A percentile compares a stretch with the other conserved stretches of the same genome.
Evolutionary conservation across 2,329 filamentous ascomycete genomes (phyloP).

Genomic region (Cytospora mali): DNA sequence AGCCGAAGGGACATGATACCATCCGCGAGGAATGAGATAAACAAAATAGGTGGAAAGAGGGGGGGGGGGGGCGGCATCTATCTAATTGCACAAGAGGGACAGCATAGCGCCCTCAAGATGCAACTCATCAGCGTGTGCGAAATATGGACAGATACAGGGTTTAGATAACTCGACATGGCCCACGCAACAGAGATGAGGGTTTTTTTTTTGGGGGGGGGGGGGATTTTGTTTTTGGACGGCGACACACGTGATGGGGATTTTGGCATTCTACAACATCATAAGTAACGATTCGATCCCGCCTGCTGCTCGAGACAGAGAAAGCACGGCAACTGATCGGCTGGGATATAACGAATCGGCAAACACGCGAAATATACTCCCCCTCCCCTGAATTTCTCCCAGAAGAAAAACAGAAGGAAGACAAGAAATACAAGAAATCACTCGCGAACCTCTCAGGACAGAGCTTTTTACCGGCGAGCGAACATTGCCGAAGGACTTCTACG

Average conservation of each 20-base stretch:
- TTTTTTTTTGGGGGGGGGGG: too few species aligned
- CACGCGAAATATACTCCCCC: neutral
- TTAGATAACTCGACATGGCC: neutral
- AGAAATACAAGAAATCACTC: neutral
- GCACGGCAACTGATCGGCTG: too few species aligned
- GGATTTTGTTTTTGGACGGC: too few species aligned
- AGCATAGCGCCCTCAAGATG: neutral
- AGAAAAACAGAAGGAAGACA: neutral
- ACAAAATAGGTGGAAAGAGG: neutral
- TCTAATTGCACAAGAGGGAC: neutral
- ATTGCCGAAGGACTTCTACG: too few species aligned
- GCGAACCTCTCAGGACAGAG: too few species aligned
- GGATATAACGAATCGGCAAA: neutral
- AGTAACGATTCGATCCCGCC: neutral
- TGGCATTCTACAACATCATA: neutral
- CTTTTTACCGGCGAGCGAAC: too few species aligned
- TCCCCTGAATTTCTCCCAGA: neutral
- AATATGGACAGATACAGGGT: neutral
- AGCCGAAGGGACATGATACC: constrained; percentile 12
- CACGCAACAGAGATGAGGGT: neutral
- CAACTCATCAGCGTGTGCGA: neutral
- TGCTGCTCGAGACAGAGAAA: neutral
- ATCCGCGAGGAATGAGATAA: neutral
- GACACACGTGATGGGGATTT: neutral
- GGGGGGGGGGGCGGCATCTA: neutral